Evolutionary conservation across 2,329 filamentous ascomycete genomes (phyloP), one percentile per base, ranked within the genome.

Genomic region (Cadophora luteo-olivacea): DNA sequence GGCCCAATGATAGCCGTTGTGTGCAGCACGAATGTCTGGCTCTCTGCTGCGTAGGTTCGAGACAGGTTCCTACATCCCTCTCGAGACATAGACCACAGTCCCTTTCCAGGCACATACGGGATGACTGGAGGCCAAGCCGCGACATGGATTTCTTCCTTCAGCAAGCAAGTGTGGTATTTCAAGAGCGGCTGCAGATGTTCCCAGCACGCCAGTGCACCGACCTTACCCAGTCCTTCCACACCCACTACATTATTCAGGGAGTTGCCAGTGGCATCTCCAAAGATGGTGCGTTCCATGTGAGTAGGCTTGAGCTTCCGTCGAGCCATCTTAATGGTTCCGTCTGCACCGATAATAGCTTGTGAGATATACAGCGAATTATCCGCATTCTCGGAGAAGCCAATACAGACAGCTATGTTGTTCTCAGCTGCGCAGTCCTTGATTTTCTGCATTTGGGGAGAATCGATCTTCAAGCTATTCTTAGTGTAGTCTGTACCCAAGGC

Each of bases 271-370:
- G 83, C 85, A 62, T 88, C 86, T 2, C 86, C 86, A 69, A 85
- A 88, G 24, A 87, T 80, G 6, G 86, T 82, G 33, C 84, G 81
- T 77, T 87, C 85, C 45, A 87, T 84, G 71, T 87, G 85, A 1
- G 85, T 87, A 1, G 85, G 82, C 75, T 84, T 84, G 70, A 87
- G 84, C 78, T 88, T 88, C 70, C 85, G 82, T 22, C 86, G 82
- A 72, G 85, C 82, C 77, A 86, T 85, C 68, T 84, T 78, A 67
- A 88, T 77, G 32, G 82, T 78, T 2, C 85, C 85, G 5, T 79
- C 78, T 0, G 83, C 80, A 54, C 81, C 81, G 68, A 87, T 87
- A 69, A 87, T 79, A 1, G 84, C 80, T 68, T 85, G 83, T 0
- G 82, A 79, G 64, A 85, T 83, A 72, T 84, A 85, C 0, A 85